phyloP scores from a whole-genome alignment of 2,329 filamentous ascomycete species.

The Gnomoniopsis sp. region DNA sequence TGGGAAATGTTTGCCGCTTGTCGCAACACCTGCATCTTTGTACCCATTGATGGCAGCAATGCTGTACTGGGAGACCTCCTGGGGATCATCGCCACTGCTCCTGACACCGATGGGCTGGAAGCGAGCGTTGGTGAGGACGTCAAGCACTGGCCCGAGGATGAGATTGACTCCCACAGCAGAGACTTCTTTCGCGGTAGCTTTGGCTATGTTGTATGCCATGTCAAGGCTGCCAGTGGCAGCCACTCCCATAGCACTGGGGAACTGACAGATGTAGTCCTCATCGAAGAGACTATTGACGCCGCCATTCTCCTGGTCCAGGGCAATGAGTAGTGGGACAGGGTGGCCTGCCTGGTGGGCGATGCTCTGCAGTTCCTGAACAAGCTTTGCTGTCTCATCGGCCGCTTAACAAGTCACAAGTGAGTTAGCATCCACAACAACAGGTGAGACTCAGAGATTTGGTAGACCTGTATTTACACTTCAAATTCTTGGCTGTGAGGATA shows the following conservation, averaged over 20 bases:
- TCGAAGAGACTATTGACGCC: slow-evolving; percentile 96
- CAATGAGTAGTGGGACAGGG: slow-evolving; percentile 83
- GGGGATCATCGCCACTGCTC: slow-evolving; percentile 87
- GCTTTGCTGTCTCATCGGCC: slow-evolving; percentile 80
- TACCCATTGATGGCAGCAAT: slow-evolving; percentile 90
- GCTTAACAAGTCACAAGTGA: slow-evolving; percentile 64
- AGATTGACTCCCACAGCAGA: slow-evolving; percentile 92
- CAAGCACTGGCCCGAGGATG: slow-evolving; percentile 89
- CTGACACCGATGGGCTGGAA: slow-evolving; percentile 89
- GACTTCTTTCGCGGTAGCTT: slow-evolving; percentile 89
- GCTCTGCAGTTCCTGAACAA: slow-evolving; percentile 88
- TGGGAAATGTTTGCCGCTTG: slow-evolving; percentile 93
- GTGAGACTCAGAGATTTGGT: neutral
- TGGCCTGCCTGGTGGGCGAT: slow-evolving; percentile 90
- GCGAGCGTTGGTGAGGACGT: slow-evolving; percentile 88
- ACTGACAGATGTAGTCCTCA: slow-evolving; percentile 92
- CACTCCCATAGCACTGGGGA: slow-evolving; percentile 93
- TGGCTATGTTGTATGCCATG: slow-evolving; percentile 84
- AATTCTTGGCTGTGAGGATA: slow-evolving; percentile 77
- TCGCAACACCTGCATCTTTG: slow-evolving; percentile 83
- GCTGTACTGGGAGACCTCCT: slow-evolving; percentile 90
- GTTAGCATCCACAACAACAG: slow-evolving; percentile 27
- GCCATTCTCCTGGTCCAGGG: slow-evolving; percentile 95
- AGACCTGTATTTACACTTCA: slow-evolving; percentile 60
- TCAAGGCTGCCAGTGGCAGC: slow-evolving; percentile 86